phyloP scores from a whole-genome alignment of 805 yeast species.

The Saccharomycopsis sp. region DNA sequence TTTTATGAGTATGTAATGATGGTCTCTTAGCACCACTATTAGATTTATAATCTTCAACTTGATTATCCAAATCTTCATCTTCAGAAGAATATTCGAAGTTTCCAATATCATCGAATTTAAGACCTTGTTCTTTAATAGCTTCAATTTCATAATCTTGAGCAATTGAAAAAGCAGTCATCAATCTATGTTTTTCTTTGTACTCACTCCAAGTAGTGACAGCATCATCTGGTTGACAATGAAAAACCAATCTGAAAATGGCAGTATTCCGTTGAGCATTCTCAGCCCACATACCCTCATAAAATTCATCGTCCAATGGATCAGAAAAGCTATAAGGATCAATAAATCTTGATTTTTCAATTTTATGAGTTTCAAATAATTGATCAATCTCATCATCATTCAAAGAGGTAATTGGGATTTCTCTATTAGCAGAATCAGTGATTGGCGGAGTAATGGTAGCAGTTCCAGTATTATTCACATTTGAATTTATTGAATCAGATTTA shows the following conservation, averaged over 20 bases:
- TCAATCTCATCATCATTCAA: constrained; percentile 21
- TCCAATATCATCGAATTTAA: neutral
- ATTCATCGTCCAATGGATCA: constrained; percentile 77
- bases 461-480: neutral
- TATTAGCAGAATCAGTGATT: constrained; percentile 1
- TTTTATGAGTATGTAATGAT: constrained; percentile 5
- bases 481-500: neutral
- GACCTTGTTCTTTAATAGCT: constrained; percentile 3
- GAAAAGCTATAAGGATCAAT: constrained; percentile 83
- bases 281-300: constrained; percentile 80
- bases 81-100: neutral
- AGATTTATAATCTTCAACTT: neutral
- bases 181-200: constrained; percentile 58
- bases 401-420: constrained; percentile 26
- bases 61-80: constrained; percentile 1
- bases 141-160: constrained; percentile 24
- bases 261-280: constrained; percentile 80
- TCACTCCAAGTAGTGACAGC: constrained; percentile 84
- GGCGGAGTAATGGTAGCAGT: no score
- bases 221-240: constrained; percentile 94
- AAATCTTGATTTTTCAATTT: constrained; percentile 28
- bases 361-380: constrained; percentile 11
- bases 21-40: constrained; percentile 5
- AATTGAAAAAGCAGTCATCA: constrained; percentile 44
- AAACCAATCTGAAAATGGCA: constrained; percentile 66